phyloP scores from a whole-genome alignment of 805 yeast genomes.

The Tetrapisispora phaffii region DNA sequence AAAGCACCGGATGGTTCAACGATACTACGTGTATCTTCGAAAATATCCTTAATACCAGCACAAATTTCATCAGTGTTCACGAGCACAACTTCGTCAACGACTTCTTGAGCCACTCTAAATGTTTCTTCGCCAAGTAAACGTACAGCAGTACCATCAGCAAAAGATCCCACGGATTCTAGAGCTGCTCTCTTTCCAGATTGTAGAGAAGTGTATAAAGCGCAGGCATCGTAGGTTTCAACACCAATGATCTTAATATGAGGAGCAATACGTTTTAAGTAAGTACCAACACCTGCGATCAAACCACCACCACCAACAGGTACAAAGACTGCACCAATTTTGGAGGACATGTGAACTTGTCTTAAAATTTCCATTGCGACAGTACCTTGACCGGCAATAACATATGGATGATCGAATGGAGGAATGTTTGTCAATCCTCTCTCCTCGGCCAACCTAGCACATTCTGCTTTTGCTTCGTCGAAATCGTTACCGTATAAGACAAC shows the following conservation, averaged over 20 bases:
- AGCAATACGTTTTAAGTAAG: constrained; percentile 86
- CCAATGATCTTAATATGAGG: constrained; percentile 96
- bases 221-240: constrained; percentile 93
- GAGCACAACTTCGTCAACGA: constrained; percentile 79
- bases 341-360: constrained; percentile 62
- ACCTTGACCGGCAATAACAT: constrained; percentile 97
- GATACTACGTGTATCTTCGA: constrained; percentile 88
- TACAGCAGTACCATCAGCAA: constrained; percentile 98
- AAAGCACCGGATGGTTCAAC: constrained; percentile 97
- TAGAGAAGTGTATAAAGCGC: constrained; percentile 74
- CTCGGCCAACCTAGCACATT: constrained; percentile 62
- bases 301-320: constrained; percentile 98
- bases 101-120: constrained; percentile 64
- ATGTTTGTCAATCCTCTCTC: constrained; percentile 74
- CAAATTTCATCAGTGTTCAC: constrained; percentile 89
- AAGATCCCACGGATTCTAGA: constrained; percentile 75
- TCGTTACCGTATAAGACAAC: constrained; percentile 91
- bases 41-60: constrained; percentile 95
- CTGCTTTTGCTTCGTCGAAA: constrained; percentile 89
- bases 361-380: constrained; percentile 90
- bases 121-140: constrained; percentile 84
- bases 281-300: constrained; percentile 78
- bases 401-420: constrained; percentile 98
- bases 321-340: constrained; percentile 75
- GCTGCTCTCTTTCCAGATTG: constrained; percentile 43